phyloP scores from a whole-genome alignment of 192 early-diverging fungal species.

The Coemansia sp. region DNA sequence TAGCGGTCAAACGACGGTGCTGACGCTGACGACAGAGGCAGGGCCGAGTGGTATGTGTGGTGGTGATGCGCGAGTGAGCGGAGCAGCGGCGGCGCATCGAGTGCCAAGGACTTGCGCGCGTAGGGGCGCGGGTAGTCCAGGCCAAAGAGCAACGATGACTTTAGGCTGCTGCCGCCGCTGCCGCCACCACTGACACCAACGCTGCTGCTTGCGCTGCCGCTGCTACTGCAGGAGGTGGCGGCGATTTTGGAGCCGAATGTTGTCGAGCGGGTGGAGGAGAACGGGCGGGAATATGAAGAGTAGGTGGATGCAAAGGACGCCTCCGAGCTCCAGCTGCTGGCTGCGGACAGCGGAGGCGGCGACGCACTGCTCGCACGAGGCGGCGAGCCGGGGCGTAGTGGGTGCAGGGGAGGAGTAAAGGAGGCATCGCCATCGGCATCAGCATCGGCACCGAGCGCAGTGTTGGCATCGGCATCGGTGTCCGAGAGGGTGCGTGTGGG shows the following conservation, averaged over 20 bases:
- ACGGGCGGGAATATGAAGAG: slow-evolving; percentile 33
- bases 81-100: slow-evolving; percentile 19
- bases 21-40: slow-evolving; percentile 11
- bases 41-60: slow-evolving; percentile 16
- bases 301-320: slow-evolving; percentile 15
- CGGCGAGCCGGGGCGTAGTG: background rate
- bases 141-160: slow-evolving; percentile 14
- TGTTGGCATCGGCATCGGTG: slow-evolving; percentile 6
- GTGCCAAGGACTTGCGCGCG: slow-evolving; percentile 22
- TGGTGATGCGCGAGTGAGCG: slow-evolving; percentile 26
- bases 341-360: slow-evolving; percentile 37
- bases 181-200: background rate
- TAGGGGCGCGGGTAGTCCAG: slow-evolving; percentile 13
- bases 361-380: slow-evolving; percentile 2
- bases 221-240: too few relatives aligned
- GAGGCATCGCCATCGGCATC: slow-evolving; percentile 2
- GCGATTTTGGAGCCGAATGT: slow-evolving; percentile 8
- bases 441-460: background rate
- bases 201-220: background rate
- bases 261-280: slow-evolving; percentile 41
- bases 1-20: slow-evolving; percentile 20
- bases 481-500: too few relatives aligned
- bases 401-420: background rate
- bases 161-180: slow-evolving; percentile 1
- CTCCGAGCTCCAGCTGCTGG: slow-evolving; percentile 37